These are phyloP conservation scores for Alternaria sp. DNA, from an alignment of 2,329 filamentous ascomycete species.

Conservation along the genomic window DNA sequence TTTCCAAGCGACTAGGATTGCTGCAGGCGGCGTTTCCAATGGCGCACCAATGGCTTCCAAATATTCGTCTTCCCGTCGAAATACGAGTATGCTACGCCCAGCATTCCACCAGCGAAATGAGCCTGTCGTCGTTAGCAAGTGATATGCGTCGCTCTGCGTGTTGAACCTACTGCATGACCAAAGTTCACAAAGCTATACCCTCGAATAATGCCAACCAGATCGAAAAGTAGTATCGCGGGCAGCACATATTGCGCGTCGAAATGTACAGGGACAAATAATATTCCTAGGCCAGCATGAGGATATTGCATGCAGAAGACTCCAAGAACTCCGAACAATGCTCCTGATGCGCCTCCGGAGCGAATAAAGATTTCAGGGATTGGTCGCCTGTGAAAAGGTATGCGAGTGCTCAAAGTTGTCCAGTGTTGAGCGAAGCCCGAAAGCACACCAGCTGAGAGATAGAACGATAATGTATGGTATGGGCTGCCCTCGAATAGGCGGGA, in stretches of 20 bases:
- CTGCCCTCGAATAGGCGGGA: constrained; percentile 43
- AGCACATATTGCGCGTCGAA: constrained; percentile 45
- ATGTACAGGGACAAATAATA: constrained; percentile 44
- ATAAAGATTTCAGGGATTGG: constrained; percentile 36
- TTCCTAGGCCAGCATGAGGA: constrained; percentile 39
- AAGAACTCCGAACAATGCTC: constrained; percentile 44
- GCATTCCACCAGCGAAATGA: constrained; percentile 41
- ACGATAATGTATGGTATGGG: constrained; percentile 40
- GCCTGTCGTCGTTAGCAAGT: constrained; percentile 36
- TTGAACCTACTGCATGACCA: constrained; percentile 46
- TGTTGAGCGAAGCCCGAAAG: constrained; percentile 45
- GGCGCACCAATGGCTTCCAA: constrained; percentile 46
- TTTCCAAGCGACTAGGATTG: neutral
- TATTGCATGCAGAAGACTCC: constrained; percentile 46
- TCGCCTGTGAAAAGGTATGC: constrained; percentile 31
- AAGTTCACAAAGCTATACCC: constrained; percentile 41
- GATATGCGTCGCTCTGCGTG: neutral
- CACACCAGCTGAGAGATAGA: constrained; percentile 43
- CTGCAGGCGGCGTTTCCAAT: constrained; percentile 38
- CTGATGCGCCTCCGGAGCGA: constrained; percentile 45
- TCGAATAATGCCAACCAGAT: constrained; percentile 42
- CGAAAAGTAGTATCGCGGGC: constrained; percentile 45
- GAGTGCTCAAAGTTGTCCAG: constrained; percentile 26
- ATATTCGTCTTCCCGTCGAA: constrained; percentile 45
- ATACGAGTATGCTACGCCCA: constrained; percentile 45